Evolutionary conservation across 257 asterid species (phyloP), one percentile per base, ranked within the genome.

Genomic region (Paulownia fortunei): DNA sequence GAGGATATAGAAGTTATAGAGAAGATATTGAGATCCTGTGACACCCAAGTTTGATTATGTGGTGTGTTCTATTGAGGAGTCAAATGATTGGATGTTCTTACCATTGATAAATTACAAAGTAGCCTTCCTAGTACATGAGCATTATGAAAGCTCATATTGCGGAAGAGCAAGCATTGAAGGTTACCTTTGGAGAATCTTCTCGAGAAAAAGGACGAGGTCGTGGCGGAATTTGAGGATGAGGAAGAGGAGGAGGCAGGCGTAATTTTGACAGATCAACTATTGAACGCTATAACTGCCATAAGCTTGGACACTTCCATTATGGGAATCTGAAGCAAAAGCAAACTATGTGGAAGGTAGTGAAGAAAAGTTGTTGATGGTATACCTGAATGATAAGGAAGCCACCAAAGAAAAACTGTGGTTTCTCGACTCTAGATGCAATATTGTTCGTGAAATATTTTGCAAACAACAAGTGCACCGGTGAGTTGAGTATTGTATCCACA

Each of bases 81-180:
- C 67, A 2, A 72, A 54, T 6, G 52, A 73, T 0, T 37, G 5
- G 69, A 73, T 3, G 11, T n/a, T 13, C 16, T 63, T 3, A 6
- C 73, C 7, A 27, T 75, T 30, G 62, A 41, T 61, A 64, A 62
- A 19, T 19, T 74, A 9, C 61, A 61, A n/a, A 75, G 73, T n/a
- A 54, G 55, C n/a, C 51, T 75, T 0, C n/a, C 18, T 75, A 9
- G 73, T 75, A 4, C 80, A 63, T 75, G 80, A 75, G 9, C 80
- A 75, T 16, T 0, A 73, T 73, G 62, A 61, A 36, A 0, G 2
- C 6, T 46, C 63, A 63, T 9, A 1, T 10, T 11, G 12, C 34
- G 73, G 80, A 75, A 34, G 73, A 62, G 44, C 73, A 75, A 6
- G 55, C 55, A 0, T 64, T 63, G 18, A 65, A 63, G 6, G 26